Evolutionary conservation across 805 yeast genomes (phyloP).

Genomic region (Candida tallmaniae): DNA sequence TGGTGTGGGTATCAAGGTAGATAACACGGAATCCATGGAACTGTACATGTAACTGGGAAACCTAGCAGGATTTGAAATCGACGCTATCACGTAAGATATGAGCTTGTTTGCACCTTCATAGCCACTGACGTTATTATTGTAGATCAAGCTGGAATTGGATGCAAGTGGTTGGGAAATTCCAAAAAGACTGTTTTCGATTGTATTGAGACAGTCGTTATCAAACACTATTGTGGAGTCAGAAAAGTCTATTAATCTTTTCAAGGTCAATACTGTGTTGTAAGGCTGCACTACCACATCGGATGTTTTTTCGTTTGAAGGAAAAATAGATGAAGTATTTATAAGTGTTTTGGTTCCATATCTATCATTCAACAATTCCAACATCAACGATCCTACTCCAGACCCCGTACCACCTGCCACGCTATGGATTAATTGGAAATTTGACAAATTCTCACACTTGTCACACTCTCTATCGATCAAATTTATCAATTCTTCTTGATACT

Average conservation of each 20-base stretch:
- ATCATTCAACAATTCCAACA: constrained; percentile 76
- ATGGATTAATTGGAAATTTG: constrained; percentile 87
- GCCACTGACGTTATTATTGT: constrained; percentile 39
- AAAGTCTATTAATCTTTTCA: constrained; percentile 74
- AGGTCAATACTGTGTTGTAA: constrained; percentile 80
- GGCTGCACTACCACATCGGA: constrained; percentile 99
- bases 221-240: constrained; percentile 88
- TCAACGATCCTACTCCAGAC: constrained; percentile 84
- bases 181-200: constrained; percentile 54
- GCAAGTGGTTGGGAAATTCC: constrained; percentile 12
- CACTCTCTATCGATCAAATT: constrained; percentile 86
- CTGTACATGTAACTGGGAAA: constrained; percentile 91
- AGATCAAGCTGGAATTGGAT: constrained; percentile 24
- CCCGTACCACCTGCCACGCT: constrained; percentile 99
- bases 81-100: constrained; percentile 79
- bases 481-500: constrained; percentile 64
- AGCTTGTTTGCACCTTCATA: constrained; percentile 79
- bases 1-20: constrained; percentile 81
- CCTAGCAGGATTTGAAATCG: constrained; percentile 80
- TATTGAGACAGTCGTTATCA: constrained; percentile 80
- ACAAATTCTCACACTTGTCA: constrained; percentile 84
- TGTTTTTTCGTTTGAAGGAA: constrained; percentile 70
- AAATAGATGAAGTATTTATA: constrained; percentile 79
- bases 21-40: constrained; percentile 73
- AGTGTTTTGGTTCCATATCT: constrained; percentile 74